Evolutionary conservation across 2,329 filamentous ascomycete genomes (phyloP), one percentile per base, ranked within the genome.

Genomic region (Aureobasidium sp.): DNA sequence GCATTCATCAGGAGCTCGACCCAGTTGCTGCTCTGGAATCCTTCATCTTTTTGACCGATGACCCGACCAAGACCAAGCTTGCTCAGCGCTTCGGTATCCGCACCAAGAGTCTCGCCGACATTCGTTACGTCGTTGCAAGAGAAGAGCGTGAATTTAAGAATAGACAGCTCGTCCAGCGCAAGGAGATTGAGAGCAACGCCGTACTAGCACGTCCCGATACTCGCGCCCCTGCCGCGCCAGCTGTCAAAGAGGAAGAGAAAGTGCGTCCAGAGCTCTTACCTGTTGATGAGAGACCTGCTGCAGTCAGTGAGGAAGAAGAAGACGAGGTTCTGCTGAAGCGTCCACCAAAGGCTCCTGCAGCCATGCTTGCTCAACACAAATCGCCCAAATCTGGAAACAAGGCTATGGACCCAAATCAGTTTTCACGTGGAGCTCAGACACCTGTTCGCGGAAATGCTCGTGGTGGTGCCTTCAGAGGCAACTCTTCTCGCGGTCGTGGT

Each of bases 21-120:
- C 77, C 77, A 1, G 73, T 77, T 37, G 75, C 77, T 41, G 77
- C 78, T 9, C 72, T 80, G 5, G 78, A 79, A 65, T 77, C 77
- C 8, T 81, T 79, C 71, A 80, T 81, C 64, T 77, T 81, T 65
- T 72, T 81, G 47, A 81, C 78, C 59, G 81, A 81, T 65, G 78
- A 81, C 64, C 69, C 74, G 1, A 67, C 68, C 29, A 80, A 80
- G 67, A 75, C 78, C 53, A 68, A 70, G 13, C 75, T 77, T 62
- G 78, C 79, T 17, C 76, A 77, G 60, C 77, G 78, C 27, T 81
- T 81, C 61, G 79, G 79, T 64, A 77, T 81, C 51, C 75, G 78
- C 41, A 74, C 73, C 37, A 81, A 80, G 72, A 76, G 77, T 57
- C 71, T 81, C 8, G 78, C 80, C 67, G 78, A 81, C 65, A 72